Conservation (phyloP, 2,329 filamentous ascomycete species). For the Myriosclerotinia duriaeana region DNA sequence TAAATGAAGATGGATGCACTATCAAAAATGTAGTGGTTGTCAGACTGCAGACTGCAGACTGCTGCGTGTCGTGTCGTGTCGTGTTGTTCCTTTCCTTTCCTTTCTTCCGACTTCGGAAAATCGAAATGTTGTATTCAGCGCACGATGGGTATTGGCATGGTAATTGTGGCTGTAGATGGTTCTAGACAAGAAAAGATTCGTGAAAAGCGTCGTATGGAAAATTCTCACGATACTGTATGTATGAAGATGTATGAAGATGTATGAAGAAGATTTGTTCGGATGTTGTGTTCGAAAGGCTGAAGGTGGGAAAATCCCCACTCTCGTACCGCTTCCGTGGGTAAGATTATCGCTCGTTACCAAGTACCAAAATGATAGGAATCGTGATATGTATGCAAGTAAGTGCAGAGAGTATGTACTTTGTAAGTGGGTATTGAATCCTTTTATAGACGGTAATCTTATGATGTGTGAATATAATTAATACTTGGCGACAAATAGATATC, state of each 20-base stretch:
- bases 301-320: too few species aligned
- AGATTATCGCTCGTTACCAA: neutral
- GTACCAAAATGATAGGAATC: neutral
- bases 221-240: neutral
- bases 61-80: neutral
- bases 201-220: neutral
- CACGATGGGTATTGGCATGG: neutral
- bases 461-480: neutral
- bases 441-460: neutral
- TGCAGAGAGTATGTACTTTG: neutral
- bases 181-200: slow-evolving; percentile 6
- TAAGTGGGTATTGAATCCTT: neutral
- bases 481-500: neutral
- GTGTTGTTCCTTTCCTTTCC: slow-evolving; percentile 18
- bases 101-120: slow-evolving; percentile 19
- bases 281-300: neutral
- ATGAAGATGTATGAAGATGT: too few species aligned
- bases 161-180: neutral
- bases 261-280: neutral
- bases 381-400: neutral
- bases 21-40: slow-evolving; percentile 9
- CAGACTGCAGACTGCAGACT: slow-evolving; percentile 19
- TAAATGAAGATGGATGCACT: neutral
- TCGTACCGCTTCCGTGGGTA: neutral
- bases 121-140: slow-evolving; percentile 13